phyloP scores from a whole-genome alignment of 176 grass and related monocot species.

The Alopecurus myosuroides region DNA sequence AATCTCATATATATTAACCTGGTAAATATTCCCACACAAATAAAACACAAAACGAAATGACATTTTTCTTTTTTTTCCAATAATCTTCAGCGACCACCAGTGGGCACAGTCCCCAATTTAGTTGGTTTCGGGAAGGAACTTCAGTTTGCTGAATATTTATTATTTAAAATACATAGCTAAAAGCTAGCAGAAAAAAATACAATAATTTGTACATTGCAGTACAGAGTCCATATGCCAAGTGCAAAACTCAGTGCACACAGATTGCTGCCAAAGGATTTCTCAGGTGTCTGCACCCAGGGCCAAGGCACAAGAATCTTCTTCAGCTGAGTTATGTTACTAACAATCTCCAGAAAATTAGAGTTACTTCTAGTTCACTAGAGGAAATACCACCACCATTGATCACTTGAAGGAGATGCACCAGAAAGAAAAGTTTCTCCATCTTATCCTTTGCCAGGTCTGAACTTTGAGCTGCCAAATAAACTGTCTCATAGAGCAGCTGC shows the following conservation, averaged over 20 bases:
- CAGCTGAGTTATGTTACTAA: slow-evolving; percentile 6
- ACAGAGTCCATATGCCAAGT: background rate
- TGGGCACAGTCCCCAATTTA: background rate
- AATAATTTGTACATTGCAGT: background rate
- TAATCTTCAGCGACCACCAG: background rate
- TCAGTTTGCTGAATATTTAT: background rate
- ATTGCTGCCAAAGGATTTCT: background rate
- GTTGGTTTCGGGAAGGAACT: background rate
- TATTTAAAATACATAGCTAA: background rate
- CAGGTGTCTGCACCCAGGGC: background rate
- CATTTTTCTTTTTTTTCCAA: background rate
- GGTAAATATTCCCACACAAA: background rate
- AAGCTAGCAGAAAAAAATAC: background rate
- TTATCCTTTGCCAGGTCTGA: background rate
- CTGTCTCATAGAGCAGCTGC: background rate
- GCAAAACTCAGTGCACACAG: background rate
- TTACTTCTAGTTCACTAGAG: slow-evolving; percentile 28
- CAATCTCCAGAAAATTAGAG: slow-evolving; percentile 10
- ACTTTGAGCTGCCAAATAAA: background rate
- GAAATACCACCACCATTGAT: background rate
- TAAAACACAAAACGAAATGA: background rate
- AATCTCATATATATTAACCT: background rate
- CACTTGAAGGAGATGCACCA: background rate
- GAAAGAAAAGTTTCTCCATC: background rate
- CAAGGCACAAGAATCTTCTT: slow-evolving; percentile 7